Base-by-base conservation (phyloP, 1,139 yeast genomes). In the Waltiozyma sp. region DNA sequence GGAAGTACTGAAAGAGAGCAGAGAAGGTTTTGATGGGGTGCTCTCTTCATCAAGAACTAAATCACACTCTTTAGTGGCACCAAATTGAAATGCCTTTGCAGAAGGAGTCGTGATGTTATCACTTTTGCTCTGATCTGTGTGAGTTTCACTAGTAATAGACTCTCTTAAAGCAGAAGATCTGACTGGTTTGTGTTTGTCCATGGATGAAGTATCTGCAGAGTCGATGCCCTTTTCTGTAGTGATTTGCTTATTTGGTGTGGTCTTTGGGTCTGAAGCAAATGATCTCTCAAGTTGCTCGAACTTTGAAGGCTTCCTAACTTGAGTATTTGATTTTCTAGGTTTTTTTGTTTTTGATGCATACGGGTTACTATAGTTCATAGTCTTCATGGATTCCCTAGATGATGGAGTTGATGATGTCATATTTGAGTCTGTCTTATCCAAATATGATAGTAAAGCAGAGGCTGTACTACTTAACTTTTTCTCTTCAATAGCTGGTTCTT, bases 381-480 rank as follows among this genome's bases (percentile, higher is more conserved):
- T 51, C 21, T 41, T 41, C 10, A 47, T 39, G 28, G 40, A 34
- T 13, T 47, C 40, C 28, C n/a, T 31, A 18, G 34, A 31, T 5
- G 34, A 31, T 14, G 18, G 9, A n/a, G 34, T n/a, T 4, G 34
- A 31, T 6, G 34, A 31, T 26, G 28, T 26, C 3, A 18, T 10
- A 4, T 10, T 31, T 14, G 34, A n/a, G 4, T 56, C 56, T 4
- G 51, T 55, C 13, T 68, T 70, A 49, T 80, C 85, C 41, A 84
- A 63, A 39, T 83, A 70, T 5, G 83, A 74, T 42, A 83, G 65
- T 40, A 84, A 64, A 1, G 84, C 73, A 40, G 75, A 69, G 0
- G 93, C 94, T 1, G 91, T 74, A 43, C 70, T 70, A 55, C 88
- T 82, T 48, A 77, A 56, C 39, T 63, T 64, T 48, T 65, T 62